Conservation (phyloP, 306 rosid species). For the Corylus americana region DNA sequence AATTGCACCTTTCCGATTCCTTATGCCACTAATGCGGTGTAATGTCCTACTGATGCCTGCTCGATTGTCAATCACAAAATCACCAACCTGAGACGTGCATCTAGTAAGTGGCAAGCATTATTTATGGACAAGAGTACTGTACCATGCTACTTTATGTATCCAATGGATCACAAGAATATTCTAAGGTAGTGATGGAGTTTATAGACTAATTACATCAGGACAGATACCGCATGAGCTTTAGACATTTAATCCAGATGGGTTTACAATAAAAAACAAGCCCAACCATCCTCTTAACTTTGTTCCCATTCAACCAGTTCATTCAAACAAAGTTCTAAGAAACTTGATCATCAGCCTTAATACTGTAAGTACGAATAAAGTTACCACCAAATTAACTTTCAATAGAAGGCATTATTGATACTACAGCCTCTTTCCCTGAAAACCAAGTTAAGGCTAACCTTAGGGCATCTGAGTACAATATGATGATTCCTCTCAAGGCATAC, state of each 20-base stretch:
- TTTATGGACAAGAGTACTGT: neutral
- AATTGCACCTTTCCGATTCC: conserved; percentile 84
- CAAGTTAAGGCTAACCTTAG: neutral
- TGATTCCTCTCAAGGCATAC: neutral
- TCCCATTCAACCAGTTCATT: neutral
- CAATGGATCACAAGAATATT: neutral
- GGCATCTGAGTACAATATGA: neutral
- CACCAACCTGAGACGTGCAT: conserved; percentile 71
- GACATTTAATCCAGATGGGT: neutral
- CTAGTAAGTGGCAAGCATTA: conserved; percentile 25
- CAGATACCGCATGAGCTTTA: neutral
- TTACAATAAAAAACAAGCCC: neutral
- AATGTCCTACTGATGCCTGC: conserved; percentile 96
- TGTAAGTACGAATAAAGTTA: neutral
- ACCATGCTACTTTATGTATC: neutral
- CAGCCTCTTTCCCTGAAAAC: neutral
- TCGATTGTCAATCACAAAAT: conserved; percentile 85
- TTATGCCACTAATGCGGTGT: conserved; percentile 91
- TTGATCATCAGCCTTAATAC: neutral
- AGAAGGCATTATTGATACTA: neutral
- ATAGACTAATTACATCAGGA: neutral
- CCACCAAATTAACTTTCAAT: neutral
- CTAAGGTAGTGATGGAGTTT: neutral
- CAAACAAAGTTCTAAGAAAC: neutral
- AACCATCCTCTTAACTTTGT: neutral